Conservation (phyloP, 495 filamentous ascomycete genomes). For the Eremomyces bilateralis region DNA sequence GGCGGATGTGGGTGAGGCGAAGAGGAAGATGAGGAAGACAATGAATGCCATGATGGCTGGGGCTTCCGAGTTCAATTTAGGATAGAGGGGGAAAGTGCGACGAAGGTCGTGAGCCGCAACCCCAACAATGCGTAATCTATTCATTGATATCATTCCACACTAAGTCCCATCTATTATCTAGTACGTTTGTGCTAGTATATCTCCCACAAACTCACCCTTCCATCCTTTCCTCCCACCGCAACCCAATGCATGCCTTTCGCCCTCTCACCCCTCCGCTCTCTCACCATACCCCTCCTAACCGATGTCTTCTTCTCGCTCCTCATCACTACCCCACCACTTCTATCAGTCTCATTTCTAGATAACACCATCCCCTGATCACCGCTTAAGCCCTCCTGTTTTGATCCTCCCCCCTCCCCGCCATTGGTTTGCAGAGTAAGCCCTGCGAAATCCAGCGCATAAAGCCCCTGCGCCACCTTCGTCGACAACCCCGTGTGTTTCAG, state of each 20-base stretch:
- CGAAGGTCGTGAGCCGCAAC: too few species aligned
- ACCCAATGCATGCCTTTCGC: constrained; percentile 67
- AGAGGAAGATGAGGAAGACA: constrained; percentile 57
- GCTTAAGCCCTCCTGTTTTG: background rate
- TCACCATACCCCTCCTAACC: too few species aligned
- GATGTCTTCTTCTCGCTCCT: too few species aligned
- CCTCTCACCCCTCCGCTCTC: constrained; percentile 34
- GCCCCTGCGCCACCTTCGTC: constrained; percentile 84
- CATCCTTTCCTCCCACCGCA: constrained; percentile 81
- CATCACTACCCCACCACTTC: too few species aligned
- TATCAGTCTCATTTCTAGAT: background rate
- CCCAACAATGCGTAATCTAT: too few species aligned
- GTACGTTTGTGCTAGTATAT: constrained; percentile 42
- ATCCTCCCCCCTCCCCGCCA: constrained; percentile 2
- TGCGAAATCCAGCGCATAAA: constrained; percentile 70
- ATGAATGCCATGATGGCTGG: constrained; percentile 54
- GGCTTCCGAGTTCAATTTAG: constrained; percentile 76
- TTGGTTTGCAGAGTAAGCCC: constrained; percentile 14
- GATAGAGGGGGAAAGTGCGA: too few species aligned
- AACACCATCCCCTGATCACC: background rate
- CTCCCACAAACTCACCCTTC: constrained; percentile 91
- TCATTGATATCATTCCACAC: too few species aligned
- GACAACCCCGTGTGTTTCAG: too few species aligned
- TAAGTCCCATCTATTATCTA: too few species aligned
- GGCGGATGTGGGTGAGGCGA: constrained; percentile 38